Conservation (phyloP, 2,329 filamentous ascomycete species). For the Venturia carpophila region DNA sequence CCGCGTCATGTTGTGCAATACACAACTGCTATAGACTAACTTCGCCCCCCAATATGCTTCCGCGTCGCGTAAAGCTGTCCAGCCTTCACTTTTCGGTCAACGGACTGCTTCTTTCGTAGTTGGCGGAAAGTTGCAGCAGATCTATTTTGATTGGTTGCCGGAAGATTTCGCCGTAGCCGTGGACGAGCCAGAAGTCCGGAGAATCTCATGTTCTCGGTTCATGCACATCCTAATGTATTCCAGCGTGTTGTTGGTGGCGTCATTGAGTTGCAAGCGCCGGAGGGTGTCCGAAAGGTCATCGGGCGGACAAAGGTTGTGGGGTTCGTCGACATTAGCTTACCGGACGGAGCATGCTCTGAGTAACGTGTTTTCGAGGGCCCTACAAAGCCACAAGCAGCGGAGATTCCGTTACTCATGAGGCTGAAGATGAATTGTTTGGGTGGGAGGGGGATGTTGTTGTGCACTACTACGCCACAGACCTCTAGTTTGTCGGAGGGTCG, state of each 20-base stretch:
- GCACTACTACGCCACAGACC: background rate
- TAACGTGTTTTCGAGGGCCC: constrained; percentile 8
- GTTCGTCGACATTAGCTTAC: constrained; percentile 10
- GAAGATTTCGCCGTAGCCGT: background rate
- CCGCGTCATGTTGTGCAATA: constrained; percentile 13
- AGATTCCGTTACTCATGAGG: constrained; percentile 13
- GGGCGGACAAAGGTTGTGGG: background rate
- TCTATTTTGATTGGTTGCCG: background rate
- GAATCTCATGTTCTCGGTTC: background rate
- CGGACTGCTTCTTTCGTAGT: background rate
- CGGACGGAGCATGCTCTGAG: constrained; percentile 6
- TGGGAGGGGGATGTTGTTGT: background rate
- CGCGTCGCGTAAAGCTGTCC: constrained; percentile 6
- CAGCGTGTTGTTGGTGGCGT: background rate
- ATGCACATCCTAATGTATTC: background rate
- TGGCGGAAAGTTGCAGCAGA: constrained; percentile 13
- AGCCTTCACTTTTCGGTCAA: background rate
- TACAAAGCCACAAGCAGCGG: background rate
- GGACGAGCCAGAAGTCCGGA: background rate
- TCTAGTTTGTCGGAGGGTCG: constrained; percentile 9
- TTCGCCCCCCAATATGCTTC: background rate
- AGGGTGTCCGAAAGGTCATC: constrained; percentile 8
- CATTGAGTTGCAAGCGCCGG: background rate
- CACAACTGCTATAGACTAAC: background rate
- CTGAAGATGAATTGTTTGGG: constrained; percentile 4